Base-by-base conservation (phyloP, 495 filamentous ascomycete species). In the Trichoderma gamsii region DNA sequence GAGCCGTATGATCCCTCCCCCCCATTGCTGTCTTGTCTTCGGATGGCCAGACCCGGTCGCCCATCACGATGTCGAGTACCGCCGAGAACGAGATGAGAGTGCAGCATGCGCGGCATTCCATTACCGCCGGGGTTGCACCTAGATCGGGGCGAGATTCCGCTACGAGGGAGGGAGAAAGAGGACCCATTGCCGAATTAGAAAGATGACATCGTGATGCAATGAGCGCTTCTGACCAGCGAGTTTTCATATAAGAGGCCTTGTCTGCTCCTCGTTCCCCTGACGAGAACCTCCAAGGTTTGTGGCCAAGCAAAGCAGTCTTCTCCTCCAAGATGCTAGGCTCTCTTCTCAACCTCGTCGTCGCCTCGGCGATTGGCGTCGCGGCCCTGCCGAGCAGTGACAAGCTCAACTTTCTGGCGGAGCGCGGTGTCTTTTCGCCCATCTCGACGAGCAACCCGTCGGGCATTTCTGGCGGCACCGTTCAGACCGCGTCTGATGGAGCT, bases 401-500 rank as follows among this genome's bases (percentile, higher is more conserved):
- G 56, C 56, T 61, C 56, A 61, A 21, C 25, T 12, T 29, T 25
- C 15, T 68, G 15, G 56, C 21, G 15, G 67, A 38, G 6, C 67
- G 67, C 44, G 67, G 67, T n/a, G 25, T 69, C 15, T 65, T 69
- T 63, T 25, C 41, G 12, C 67, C 67, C 0, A 69, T 69, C 27
- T 27, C 67, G 59, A 69, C 67, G 1, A 56, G 43, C 41, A 64
- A 43, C 16, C 59, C 67, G 2, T 61, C 49, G 1, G 67, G 67
- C 25, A 64, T 69, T 23, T 41, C 67, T 23, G 67, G 67, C 12
- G 67, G 67, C 4, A 27, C 35, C 11, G 32, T 52, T 4, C 29
- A 27, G 41, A 64, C 21, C 23, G 67, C 21, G 1, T 41, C 59
- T 15, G 56, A 61, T 61, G 56, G 56, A 27, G 38, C 67, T n/a